Evolutionary conservation across 2,329 filamentous ascomycete genomes (phyloP), one percentile per base, ranked within the genome.

Genomic region (Pseudonectria buxi): DNA sequence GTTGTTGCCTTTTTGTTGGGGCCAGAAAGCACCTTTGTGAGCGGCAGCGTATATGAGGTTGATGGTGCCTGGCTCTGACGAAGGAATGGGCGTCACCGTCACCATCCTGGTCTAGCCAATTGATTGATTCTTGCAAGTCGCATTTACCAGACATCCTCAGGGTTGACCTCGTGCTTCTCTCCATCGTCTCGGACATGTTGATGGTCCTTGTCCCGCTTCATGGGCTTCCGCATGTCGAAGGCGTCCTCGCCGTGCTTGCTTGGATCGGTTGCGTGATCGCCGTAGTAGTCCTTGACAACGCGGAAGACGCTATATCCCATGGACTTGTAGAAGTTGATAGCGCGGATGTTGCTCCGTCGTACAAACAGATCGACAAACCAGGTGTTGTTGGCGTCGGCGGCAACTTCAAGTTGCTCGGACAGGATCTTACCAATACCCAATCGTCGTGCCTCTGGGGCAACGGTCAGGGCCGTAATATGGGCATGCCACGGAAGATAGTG

Each of bases 401-500:
- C 81, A n/a, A 72, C 71, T 61, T 95, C 90, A 22, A 98, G 72
- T 37, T 86, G 80, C 53, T 84, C 75, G 0, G 84, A 88, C 26
- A 98, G 72, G 30, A 83, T 81, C 40, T 83, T 86, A 33, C 90
- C 92, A 51, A 95, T 84, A 12, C 92, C 90, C 12, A 92, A 74
- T 28, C 92, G 78, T 18, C 92, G 81, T 32, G 87, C 87, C 37
- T 83, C 78, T 0, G 92, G 92, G 1, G 90, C 83, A 14, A 98
- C 86, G 1, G 92, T 96, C 33, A 98, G 72, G 25, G 90, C 92
- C 4, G 92, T 98, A 57, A 98, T 94, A 64, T 98, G 92, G 14
- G 88, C 90, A 66, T 98, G 92, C 86, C 88, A 96, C n/a, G 90
- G 90, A n/a, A 95, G 82, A 65, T 94, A 94, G 65, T 95, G 88